These are phyloP conservation scores for Thalassiosira exigua DNA, from an alignment of 352 stramenopile genomes.

Conservation along the genomic window DNA sequence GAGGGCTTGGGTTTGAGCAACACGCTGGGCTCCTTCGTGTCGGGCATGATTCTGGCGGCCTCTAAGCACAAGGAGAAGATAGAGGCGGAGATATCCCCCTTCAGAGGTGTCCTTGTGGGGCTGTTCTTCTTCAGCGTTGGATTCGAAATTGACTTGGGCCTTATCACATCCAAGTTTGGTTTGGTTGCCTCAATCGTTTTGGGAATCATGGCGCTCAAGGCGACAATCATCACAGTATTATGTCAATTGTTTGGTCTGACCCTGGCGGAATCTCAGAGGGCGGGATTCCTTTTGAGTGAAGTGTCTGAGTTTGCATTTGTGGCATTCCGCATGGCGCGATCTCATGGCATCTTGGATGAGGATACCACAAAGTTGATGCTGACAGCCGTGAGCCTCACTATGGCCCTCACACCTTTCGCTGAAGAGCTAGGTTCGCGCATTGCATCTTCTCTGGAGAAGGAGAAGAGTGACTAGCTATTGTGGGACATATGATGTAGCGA, in stretches of 20 bases:
- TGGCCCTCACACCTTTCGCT: constrained; percentile 88
- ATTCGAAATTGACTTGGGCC: constrained; percentile 88
- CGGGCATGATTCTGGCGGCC: constrained; percentile 87
- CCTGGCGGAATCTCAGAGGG: constrained; percentile 81
- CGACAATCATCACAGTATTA: constrained; percentile 82
- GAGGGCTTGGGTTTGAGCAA: constrained; percentile 88
- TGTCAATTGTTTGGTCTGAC: constrained; percentile 81
- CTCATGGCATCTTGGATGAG: constrained; percentile 78
- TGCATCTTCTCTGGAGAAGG: constrained; percentile 79
- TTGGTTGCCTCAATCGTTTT: constrained; percentile 80
- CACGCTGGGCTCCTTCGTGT: constrained; percentile 88
- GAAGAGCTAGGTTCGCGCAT: constrained; percentile 71
- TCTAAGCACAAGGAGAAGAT: constrained; percentile 89
- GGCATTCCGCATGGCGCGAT: constrained; percentile 86
- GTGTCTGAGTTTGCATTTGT: constrained; percentile 90
- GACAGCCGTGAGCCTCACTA: constrained; percentile 87
- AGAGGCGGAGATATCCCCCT: constrained; percentile 89
- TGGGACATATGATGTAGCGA: constrained; percentile 27
- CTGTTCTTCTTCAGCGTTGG: constrained; percentile 92
- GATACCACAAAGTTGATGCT: constrained; percentile 86
- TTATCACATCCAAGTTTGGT: constrained; percentile 82
- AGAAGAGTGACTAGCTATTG: no score
- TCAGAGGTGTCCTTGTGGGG: constrained; percentile 87
- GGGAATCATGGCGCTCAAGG: constrained; percentile 86
- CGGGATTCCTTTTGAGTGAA: constrained; percentile 86